A percentile compares a stretch with the other conserved stretches of the same genome.
Conservation (phyloP, 2,329 filamentous ascomycete genomes). For the Trichoderma arundinaceum region DNA sequence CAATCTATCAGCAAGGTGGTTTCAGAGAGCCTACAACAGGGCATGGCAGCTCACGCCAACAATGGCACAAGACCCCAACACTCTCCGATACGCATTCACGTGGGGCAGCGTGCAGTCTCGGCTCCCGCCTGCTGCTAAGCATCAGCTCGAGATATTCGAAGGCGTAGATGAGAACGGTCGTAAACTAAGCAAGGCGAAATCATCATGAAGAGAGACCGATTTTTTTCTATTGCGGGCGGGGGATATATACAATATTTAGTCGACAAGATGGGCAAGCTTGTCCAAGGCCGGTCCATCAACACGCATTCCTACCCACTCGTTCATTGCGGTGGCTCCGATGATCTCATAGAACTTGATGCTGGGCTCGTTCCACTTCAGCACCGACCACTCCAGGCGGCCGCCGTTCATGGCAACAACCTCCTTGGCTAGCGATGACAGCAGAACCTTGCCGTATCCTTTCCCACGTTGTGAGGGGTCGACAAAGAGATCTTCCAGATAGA, state of each 20-base stretch:
- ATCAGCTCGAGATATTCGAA: slow-evolving; percentile 55
- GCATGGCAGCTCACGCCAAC: slow-evolving; percentile 54
- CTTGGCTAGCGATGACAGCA: slow-evolving; percentile 78
- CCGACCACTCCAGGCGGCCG: slow-evolving; percentile 84
- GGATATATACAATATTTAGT: slow-evolving; percentile 34
- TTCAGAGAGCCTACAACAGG: slow-evolving; percentile 55
- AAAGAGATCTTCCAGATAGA: slow-evolving; percentile 94
- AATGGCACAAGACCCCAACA: slow-evolving; percentile 46
- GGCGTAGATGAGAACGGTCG: slow-evolving; percentile 47
- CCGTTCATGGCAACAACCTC: slow-evolving; percentile 77
- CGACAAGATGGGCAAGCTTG: slow-evolving; percentile 59
- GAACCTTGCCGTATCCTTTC: slow-evolving; percentile 76
- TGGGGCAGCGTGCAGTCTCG: slow-evolving; percentile 52
- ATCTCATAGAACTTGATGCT: slow-evolving; percentile 85
- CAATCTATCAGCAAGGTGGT: slow-evolving; percentile 48
- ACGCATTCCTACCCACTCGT: slow-evolving; percentile 76
- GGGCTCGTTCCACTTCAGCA: slow-evolving; percentile 91
- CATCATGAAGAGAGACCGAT: slow-evolving; percentile 16
- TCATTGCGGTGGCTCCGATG: slow-evolving; percentile 69
- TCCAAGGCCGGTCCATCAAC: slow-evolving; percentile 70
- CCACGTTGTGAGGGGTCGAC: slow-evolving; percentile 73
- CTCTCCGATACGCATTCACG: slow-evolving; percentile 45
- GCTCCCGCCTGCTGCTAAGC: slow-evolving; percentile 41
- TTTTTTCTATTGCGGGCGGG: background rate
- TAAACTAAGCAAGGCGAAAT: slow-evolving; percentile 24